phyloP scores from a whole-genome alignment of 2,329 filamentous ascomycete species.

The Cercospora beticola region DNA sequence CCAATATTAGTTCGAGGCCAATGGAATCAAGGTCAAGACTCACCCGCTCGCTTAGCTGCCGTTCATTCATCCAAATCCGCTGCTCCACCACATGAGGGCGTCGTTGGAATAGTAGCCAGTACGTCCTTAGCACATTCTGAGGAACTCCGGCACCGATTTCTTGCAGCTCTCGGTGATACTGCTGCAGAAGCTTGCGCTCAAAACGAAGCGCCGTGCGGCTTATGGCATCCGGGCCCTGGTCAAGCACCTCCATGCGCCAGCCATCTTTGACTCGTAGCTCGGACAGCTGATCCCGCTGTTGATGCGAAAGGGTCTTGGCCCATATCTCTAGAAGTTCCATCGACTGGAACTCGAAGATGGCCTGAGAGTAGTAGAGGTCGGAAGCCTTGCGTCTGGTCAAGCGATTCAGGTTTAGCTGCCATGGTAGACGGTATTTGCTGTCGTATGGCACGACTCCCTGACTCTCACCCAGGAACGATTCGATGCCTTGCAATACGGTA shows the following conservation, averaged over 20 bases:
- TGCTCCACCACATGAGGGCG: neutral
- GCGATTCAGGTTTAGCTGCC: slow-evolving; percentile 6
- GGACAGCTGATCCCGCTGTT: neutral
- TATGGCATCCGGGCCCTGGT: neutral
- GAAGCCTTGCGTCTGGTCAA: neutral
- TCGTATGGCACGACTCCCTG: neutral
- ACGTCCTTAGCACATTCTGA: neutral
- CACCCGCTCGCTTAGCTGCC: neutral
- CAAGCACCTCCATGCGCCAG: neutral
- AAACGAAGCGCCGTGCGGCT: neutral
- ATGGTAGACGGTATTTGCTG: neutral
- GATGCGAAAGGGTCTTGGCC: neutral
- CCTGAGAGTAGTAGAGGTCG: neutral
- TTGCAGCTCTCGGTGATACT: neutral
- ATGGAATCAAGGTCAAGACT: neutral
- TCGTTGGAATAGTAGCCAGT: neutral
- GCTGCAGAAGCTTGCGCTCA: neutral
- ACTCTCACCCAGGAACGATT: neutral
- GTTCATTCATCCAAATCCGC: neutral
- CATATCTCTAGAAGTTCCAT: neutral
- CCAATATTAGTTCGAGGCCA: neutral
- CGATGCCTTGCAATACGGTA: neutral
- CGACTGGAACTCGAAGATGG: neutral
- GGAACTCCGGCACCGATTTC: neutral
- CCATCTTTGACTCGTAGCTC: neutral